Evolutionary conservation across 305 asterid species (phyloP).

Genomic region (Stenogyne calaminthoides): DNA sequence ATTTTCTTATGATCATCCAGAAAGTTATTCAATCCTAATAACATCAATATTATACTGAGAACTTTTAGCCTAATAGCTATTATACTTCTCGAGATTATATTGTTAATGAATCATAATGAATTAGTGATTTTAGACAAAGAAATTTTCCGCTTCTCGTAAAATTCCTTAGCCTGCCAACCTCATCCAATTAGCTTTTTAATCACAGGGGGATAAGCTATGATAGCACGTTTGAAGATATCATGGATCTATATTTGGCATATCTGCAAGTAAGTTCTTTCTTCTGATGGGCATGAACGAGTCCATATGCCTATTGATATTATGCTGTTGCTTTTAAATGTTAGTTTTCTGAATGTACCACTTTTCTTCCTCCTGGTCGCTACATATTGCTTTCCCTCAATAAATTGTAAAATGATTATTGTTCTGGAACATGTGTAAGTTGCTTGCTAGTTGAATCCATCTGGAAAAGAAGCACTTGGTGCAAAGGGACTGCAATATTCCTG

Average conservation of each 20-base stretch:
- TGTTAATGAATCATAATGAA: slow-evolving; percentile 4
- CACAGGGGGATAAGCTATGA: slow-evolving; percentile 60
- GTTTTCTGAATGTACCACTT: neutral
- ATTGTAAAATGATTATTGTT: neutral
- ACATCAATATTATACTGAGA: slow-evolving; percentile 8
- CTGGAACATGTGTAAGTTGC: slow-evolving; percentile 7
- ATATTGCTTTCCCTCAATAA: neutral
- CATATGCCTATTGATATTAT: slow-evolving; percentile 7
- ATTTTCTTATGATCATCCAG: slow-evolving; percentile 1
- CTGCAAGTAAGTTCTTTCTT: slow-evolving; percentile 66
- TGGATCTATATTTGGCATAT: slow-evolving; percentile 87
- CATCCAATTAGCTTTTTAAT: slow-evolving; percentile 22
- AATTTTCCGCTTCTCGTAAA: neutral
- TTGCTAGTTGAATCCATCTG: neutral
- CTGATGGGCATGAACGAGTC: slow-evolving; percentile 3
- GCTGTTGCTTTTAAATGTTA: slow-evolving; percentile 12
- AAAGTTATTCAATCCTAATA: slow-evolving; percentile 11
- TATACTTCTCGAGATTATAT: slow-evolving; percentile 9
- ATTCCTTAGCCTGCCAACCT: slow-evolving; percentile 11
- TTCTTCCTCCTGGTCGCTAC: neutral
- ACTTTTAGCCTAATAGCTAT: slow-evolving; percentile 11
- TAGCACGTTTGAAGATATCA: slow-evolving; percentile 74
- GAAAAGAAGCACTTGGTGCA: slow-evolving; percentile 11
- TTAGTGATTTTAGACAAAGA: slow-evolving; percentile 5
- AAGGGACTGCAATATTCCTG: neutral